Evolutionary conservation across 1,284 basidiomycete species (phyloP).

Genomic region (Coriolopsis trogii): DNA sequence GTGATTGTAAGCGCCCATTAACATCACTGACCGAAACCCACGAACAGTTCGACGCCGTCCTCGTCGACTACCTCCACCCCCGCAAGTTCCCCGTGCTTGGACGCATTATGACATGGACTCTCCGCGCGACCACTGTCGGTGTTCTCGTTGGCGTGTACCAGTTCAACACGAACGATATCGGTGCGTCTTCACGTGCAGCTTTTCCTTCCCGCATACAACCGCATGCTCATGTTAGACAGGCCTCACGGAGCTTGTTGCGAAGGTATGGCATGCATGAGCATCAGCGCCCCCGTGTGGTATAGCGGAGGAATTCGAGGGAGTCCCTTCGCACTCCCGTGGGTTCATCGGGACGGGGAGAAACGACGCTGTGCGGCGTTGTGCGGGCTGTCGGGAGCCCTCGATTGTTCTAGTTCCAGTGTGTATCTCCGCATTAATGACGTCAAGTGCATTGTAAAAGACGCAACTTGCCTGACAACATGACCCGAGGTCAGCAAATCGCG

Average conservation of each 20-base stretch:
- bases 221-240: conserved; percentile 18
- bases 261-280: conserved; percentile 34
- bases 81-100: conserved; percentile 91
- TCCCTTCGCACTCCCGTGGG: too few species aligned
- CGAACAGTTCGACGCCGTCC: conserved; percentile 66
- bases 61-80: conserved; percentile 91
- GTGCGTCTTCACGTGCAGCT: conserved; percentile 46
- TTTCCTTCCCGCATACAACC: conserved; percentile 9
- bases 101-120: conserved; percentile 69
- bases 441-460: conserved; percentile 16
- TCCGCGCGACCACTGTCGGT: conserved; percentile 81
- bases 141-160: conserved; percentile 92
- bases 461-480: too few species aligned
- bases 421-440: conserved; percentile 13
- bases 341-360: too few species aligned
- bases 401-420: conserved; percentile 6
- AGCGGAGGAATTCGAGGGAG: not conserved
- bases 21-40: conserved; percentile 1
- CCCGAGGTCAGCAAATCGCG: too few species aligned
- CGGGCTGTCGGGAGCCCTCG: conserved; percentile 5
- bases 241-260: conserved; percentile 37
- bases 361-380: too few species aligned
- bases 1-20: conserved; percentile 8
- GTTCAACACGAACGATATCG: conserved; percentile 97
- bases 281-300: not conserved